Percentiles rank a stretch among this genome's conserved stretches.
phyloP scores from a whole-genome alignment of 2,329 filamentous ascomycete genomes.

The Colletotrichum filicis region DNA sequence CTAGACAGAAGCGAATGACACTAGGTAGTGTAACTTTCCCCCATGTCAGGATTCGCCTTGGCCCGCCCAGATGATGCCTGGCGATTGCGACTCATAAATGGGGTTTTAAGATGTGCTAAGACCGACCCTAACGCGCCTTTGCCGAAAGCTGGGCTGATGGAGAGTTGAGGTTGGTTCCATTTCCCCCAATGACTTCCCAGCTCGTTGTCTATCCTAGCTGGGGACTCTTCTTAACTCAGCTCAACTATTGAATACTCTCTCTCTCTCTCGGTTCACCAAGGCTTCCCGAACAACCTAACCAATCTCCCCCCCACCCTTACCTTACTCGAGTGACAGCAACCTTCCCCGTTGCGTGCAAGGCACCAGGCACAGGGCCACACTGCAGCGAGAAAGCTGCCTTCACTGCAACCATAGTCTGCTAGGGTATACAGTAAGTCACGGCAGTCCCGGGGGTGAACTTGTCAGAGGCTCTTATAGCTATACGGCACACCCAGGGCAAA shows the following conservation, averaged over 20 bases:
- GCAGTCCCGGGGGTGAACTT: constrained; percentile 6
- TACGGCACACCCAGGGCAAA: neutral
- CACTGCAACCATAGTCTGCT: neutral
- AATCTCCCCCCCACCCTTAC: neutral
- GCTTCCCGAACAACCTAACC: too few relatives aligned
- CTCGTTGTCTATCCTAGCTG: too few relatives aligned
- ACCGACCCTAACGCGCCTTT: constrained; percentile 11
- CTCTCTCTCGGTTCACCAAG: neutral
- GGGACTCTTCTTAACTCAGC: constrained; percentile 1
- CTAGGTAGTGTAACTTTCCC: neutral
- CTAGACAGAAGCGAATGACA: neutral
- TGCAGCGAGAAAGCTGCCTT: neutral
- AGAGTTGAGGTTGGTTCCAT: neutral
- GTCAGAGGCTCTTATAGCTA: neutral
- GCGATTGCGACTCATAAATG: constrained; percentile 27
- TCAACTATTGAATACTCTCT: constrained; percentile 2
- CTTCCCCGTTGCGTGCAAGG: constrained; percentile 8
- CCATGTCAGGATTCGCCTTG: constrained; percentile 7
- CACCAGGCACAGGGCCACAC: constrained; percentile 8
- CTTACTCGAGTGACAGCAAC: neutral
- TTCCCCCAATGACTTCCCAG: neutral
- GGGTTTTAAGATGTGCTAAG: constrained; percentile 29
- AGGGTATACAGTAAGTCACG: constrained; percentile 1
- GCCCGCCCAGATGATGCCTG: constrained; percentile 5
- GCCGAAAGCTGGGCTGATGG: constrained; percentile 18